A percentile compares a stretch with the other conserved stretches of the same genome.
phyloP scores from a whole-genome alignment of 176 grass and related monocot genomes.

The Themeda triandra region DNA sequence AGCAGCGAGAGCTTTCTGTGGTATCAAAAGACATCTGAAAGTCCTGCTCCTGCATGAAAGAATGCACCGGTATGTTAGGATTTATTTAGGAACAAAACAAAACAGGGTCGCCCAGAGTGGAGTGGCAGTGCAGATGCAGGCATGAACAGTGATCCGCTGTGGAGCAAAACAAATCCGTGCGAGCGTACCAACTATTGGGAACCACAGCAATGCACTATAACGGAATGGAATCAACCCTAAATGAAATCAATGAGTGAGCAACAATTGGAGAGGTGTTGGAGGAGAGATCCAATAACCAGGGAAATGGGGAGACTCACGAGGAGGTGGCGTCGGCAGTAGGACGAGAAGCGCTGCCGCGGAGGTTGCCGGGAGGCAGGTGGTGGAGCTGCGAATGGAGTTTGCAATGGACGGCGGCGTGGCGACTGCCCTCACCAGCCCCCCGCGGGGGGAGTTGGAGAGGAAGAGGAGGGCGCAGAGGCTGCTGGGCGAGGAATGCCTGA shows the following conservation, averaged over 20 bases:
- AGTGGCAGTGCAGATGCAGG: not conserved
- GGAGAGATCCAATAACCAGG: too few relatives aligned
- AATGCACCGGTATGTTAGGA: not conserved
- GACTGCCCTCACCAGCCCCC: too few relatives aligned
- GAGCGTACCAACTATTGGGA: not conserved
- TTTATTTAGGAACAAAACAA: not conserved
- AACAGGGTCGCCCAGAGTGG: not conserved
- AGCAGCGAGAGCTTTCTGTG: conserved; percentile 31
- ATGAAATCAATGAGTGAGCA: too few relatives aligned
- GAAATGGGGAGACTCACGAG: not conserved
- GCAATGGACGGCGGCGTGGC: not conserved
- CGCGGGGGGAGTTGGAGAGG: too few relatives aligned
- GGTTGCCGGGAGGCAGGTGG: not conserved
- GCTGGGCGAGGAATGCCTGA: not conserved
- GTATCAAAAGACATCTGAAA: conserved; percentile 54
- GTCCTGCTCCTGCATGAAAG: conserved; percentile 44
- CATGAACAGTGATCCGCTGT: not conserved
- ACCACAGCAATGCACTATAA: not conserved
- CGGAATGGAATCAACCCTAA: not conserved
- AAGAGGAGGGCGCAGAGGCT: not conserved
- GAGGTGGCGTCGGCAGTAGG: not conserved
- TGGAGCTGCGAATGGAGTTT: not conserved
- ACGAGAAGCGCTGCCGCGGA: not conserved
- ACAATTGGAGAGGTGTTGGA: not conserved
- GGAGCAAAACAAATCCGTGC: not conserved